phyloP scores from a whole-genome alignment of 2,329 filamentous ascomycete genomes.

The Cordyceps tenuipes region DNA sequence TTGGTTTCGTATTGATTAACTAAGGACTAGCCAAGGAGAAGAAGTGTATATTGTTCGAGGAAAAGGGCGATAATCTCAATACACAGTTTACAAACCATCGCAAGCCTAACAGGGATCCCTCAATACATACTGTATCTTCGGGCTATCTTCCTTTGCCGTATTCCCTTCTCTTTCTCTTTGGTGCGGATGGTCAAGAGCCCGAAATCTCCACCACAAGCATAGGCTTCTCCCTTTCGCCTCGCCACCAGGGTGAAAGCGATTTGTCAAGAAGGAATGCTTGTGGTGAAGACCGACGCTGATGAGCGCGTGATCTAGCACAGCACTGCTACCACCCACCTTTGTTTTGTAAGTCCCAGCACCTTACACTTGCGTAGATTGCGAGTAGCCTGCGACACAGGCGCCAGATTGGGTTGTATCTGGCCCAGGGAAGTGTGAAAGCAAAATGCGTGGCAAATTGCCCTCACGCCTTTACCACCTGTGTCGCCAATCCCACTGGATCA shows the following conservation, averaged over 20 bases:
- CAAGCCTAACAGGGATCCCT: constrained; percentile 7
- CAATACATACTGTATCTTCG: neutral
- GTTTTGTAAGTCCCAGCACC: constrained; percentile 6
- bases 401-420: constrained; percentile 3
- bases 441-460: constrained; percentile 9
- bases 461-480: constrained; percentile 21
- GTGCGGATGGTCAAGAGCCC: constrained; percentile 1
- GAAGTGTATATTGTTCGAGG: neutral
- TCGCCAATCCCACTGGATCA: constrained; percentile 5
- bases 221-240: neutral
- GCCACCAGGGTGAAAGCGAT: constrained; percentile 5
- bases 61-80: neutral
- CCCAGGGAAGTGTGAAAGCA: neutral
- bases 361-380: neutral
- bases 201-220: neutral
- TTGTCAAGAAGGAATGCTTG: neutral
- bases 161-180: constrained; percentile 9
- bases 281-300: neutral
- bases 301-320: constrained; percentile 2
- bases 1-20: constrained; percentile 11
- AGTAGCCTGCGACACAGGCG: neutral
- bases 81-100: neutral
- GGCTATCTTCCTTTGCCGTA: neutral
- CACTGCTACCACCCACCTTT: neutral
- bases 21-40: constrained; percentile 11